Evolutionary conservation across 2,329 filamentous ascomycete genomes (phyloP), one percentile per base, ranked within the genome.

Genomic region (Ceratocystis papillata): DNA sequence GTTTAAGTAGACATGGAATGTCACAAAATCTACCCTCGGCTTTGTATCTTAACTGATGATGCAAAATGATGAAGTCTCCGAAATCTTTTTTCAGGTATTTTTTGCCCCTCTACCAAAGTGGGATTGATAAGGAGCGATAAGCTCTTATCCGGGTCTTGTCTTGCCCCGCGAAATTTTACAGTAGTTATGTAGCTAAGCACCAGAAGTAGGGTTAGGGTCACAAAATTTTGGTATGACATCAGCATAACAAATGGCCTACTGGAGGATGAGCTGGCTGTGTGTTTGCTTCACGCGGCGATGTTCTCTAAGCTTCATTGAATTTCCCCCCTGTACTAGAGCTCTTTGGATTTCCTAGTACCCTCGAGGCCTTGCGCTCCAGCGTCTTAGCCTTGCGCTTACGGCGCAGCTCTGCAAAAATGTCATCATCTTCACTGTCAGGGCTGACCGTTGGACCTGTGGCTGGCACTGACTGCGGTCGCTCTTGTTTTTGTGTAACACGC

Each of bases 121-220:
- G 53, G 41, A 30, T 50, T 65, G 63, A 65, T 65, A 65, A 68
- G 48, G 41, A 44, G 37, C 63, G 63, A 65, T 65, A 65, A 68
- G 48, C 59, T 20, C 67, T 66, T 68, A 68, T 65, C 67, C 41
- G 20, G 10, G 37, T 41, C 10, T 41, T 41, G 48, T 44, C 62
- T 37, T 65, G 57, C 66, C 66, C 66, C 66, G 63, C 66, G 48
- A 59, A 67, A 46, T 4, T 28, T 50, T 22, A 10, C 48, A 22
- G 22, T 4, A 15, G 10, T 28, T 7, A 46, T 64, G 46, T 66
- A 64, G 30, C 48, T 28, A 8, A 25, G 33, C 12, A 7, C 17
- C 30, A 65, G 48, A 61, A 33, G 57, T 59, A 48, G 30, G 30
- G 55, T 37, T 60, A 41, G n/a, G 30, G 48, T 61, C 30, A 64